These are phyloP conservation scores for Phytophthora nicotianae DNA, from an alignment of 352 stramenopile genomes.

Conservation along the genomic window DNA sequence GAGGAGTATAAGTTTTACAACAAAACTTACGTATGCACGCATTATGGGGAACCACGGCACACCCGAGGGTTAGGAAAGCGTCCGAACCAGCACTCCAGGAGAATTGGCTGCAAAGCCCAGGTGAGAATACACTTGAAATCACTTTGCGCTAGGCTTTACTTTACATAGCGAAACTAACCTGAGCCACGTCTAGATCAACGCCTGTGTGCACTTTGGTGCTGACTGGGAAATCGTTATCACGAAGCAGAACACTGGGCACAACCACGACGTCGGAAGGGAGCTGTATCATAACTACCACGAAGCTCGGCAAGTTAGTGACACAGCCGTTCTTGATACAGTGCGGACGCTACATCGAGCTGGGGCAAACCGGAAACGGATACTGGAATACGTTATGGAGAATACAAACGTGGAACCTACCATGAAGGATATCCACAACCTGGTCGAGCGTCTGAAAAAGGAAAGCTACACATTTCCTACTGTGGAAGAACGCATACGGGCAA, in stretches of 20 bases:
- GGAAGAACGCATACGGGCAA: slow-evolving; percentile 1
- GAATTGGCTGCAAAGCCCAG: neutral
- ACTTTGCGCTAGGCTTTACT: too few species aligned
- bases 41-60: too few species aligned
- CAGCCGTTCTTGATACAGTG: neutral
- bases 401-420: neutral
- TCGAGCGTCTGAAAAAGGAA: neutral
- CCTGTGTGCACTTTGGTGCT: too few species aligned
- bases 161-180: neutral
- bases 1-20: neutral
- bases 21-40: neutral
- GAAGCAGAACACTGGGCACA: neutral
- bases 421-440: slow-evolving; percentile 10
- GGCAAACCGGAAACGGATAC: neutral
- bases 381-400: slow-evolving; percentile 6
- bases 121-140: too few species aligned
- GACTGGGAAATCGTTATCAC: neutral
- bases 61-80: neutral
- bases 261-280: neutral
- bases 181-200: neutral
- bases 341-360: neutral
- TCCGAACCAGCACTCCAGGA: neutral
- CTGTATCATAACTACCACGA: neutral
- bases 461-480: slow-evolving; percentile 1
- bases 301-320: neutral